Evolutionary conservation across 306 rosid genomes (phyloP), one percentile per base, ranked within the genome.

Genomic region (Arachis hypogaea): DNA sequence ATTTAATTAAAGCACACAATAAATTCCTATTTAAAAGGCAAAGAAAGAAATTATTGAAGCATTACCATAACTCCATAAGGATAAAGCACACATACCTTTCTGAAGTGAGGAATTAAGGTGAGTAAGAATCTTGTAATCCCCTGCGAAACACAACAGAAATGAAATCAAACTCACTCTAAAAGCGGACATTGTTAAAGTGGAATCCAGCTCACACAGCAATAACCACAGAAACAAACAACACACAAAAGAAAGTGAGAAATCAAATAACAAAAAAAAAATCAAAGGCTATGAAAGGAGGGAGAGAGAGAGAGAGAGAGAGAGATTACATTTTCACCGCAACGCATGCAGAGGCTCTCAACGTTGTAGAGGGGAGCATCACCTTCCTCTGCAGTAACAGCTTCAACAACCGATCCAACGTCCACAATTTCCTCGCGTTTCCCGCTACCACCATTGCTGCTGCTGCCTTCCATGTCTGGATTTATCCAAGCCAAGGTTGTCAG

Each of bases 301-400:
- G 59, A 66, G 41, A 43, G 58, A 68, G 4, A 41, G 44, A 55
- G 22, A 50, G 71, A 63, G 59, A 66, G 41, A 43, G 58, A 68
- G 41, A 22, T 3, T 81, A 94, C 98, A 42, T 94, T 94, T 78
- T 88, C 75, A 44, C 82, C 72, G 64, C 97, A 94, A 50, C 96
- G 96, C 98, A 94, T 94, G 81, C 98, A 94, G 74, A 91, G 92
- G 80, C 96, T 88, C 77, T 94, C 97, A 52, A 94, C 65, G 64
- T 55, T 45, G 82, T 89, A 91, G 46, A 92, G 86, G 3, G 97
- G 97, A 11, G 89, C 85, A 36, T 86, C 93, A 5, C 68, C 75
- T 50, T 74, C 87, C 3, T 83, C 89, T 30, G 93, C 86, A 57
- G 96, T 79, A 67, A 94, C 93, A 6, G 93, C 91, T 83, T 94